Evolutionary conservation across 441 rosid genomes (phyloP), one percentile per base, ranked within the genome.

Genomic region (Euphorbia schlechtendalii): DNA sequence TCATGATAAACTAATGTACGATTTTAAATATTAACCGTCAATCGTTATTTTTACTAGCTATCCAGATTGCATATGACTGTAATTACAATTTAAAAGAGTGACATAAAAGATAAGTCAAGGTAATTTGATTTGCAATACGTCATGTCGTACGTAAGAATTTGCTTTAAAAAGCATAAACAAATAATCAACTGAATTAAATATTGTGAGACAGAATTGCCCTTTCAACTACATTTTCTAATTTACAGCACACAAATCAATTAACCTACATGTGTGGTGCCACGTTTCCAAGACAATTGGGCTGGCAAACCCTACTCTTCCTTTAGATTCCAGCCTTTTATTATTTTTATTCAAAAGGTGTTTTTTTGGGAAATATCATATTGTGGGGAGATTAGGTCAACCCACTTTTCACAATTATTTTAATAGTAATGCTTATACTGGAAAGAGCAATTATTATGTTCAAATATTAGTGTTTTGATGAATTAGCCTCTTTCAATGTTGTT

Each of bases 121-220:
- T n/a, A n/a, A n/a, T 32, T 32, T 20, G 56, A 14, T 24, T 2
- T 52, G 0, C 15, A 13, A 55, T 9, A 56, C 71, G 74, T 70
- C 68, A 66, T 52, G 66, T 45, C 10, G 56, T 32, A 53, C 69
- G 71, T 58, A 10, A 18, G 71, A 65, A 13, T 56, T 10, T 55
- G n/a, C 15, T 53, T 22, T 53, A 13, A 53, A 20, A 25, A 55
- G n/a, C 6, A 55, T 13, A 55, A 12, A 53, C 12, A 36, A 45
- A 15, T 17, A 17, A 53, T 8, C n/a, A 15, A 48, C 41, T 38
- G 1, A 24, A 3, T 27, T 22, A 3, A 32, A 14, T 40, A 27
- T 21, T 13, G 0, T 10, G 38, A 58, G 75, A 67, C 73, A 43
- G 51, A 15, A 49, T 66, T 67, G 63, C 70, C 75, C 75, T 62